These are phyloP conservation scores for Dianthus caryophyllus DNA, from an alignment of 148 eudicot genomes.

Conservation along the genomic window DNA sequence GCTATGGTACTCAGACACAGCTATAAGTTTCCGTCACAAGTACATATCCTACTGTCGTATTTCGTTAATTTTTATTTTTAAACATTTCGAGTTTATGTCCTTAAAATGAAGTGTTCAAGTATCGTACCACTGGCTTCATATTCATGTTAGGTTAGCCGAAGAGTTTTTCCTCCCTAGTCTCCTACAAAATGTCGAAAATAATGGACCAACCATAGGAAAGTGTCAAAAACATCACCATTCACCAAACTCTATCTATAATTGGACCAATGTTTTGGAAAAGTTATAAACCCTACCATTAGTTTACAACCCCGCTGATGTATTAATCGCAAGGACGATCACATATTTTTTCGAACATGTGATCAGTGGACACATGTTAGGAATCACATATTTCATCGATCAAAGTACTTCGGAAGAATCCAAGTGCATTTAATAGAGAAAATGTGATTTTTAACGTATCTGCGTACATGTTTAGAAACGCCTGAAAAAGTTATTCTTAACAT, in stretches of 20 bases:
- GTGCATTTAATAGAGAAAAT: too few species aligned
- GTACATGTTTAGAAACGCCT: too few species aligned
- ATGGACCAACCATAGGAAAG: conserved; percentile 36
- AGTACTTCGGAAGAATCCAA: too few species aligned
- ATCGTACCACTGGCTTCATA: too few species aligned
- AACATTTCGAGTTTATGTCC: background rate
- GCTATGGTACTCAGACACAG: background rate
- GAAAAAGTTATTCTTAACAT: too few species aligned
- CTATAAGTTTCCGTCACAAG: background rate
- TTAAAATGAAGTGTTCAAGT: background rate
- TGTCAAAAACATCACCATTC: background rate
- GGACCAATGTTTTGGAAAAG: conserved; percentile 6
- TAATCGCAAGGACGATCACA: background rate
- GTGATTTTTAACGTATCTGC: too few species aligned
- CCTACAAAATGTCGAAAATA: conserved; percentile 10
- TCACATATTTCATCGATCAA: too few species aligned
- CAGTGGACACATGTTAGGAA: too few species aligned
- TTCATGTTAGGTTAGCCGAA: too few species aligned
- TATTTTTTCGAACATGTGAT: too few species aligned
- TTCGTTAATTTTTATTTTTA: background rate
- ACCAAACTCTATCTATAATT: conserved; percentile 32
- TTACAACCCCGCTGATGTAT: background rate
- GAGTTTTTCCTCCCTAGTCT: too few species aligned
- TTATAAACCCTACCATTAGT: conserved; percentile 1
- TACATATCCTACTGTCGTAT: background rate